Evolutionary conservation across 140 eudicot species (phyloP).

Genomic region (Oenanthe javanica): DNA sequence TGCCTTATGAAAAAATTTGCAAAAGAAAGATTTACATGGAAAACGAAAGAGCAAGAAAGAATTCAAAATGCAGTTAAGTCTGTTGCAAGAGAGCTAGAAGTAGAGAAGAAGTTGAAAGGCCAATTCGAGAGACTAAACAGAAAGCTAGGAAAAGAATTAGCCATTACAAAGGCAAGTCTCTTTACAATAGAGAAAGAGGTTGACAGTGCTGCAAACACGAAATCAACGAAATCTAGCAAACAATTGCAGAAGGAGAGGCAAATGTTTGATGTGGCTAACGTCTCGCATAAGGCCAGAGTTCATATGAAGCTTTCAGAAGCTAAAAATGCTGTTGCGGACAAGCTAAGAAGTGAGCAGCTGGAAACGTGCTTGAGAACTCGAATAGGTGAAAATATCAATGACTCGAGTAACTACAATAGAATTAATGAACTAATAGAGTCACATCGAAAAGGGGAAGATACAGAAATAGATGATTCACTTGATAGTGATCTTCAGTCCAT

Average conservation of each 20-base stretch:
- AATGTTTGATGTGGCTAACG: conserved; percentile 76
- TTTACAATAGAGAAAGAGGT: conserved; percentile 29
- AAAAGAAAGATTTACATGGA: conserved; percentile 34
- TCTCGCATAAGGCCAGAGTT: conserved; percentile 68
- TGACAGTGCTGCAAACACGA: conserved; percentile 44
- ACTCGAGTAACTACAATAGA: conserved; percentile 22
- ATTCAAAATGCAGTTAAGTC: conserved; percentile 39
- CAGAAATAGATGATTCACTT: conserved; percentile 21
- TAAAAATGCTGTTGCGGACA: conserved; percentile 49
- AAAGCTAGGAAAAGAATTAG: conserved; percentile 69
- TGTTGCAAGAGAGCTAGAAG: conserved; percentile 41
- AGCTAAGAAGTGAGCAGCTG: conserved; percentile 41
- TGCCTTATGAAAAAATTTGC: conserved; percentile 28
- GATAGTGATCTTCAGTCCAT: conserved; percentile 54
- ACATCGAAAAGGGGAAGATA: conserved; percentile 19
- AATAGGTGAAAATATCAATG: conserved; percentile 14
- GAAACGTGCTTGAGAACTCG: conserved; percentile 40
- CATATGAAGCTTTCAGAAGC: conserved; percentile 91
- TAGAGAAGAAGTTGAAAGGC: conserved; percentile 59
- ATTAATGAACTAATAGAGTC: conserved; percentile 35
- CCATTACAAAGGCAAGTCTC: conserved; percentile 38
- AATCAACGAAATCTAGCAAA: conserved; percentile 43
- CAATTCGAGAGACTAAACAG: conserved; percentile 73
- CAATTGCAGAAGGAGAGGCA: conserved; percentile 72
- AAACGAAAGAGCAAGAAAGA: conserved; percentile 49